Evolutionary conservation across 306 rosid species (phyloP), one percentile per base, ranked within the genome.

Genomic region (Trifolium fragiferum): DNA sequence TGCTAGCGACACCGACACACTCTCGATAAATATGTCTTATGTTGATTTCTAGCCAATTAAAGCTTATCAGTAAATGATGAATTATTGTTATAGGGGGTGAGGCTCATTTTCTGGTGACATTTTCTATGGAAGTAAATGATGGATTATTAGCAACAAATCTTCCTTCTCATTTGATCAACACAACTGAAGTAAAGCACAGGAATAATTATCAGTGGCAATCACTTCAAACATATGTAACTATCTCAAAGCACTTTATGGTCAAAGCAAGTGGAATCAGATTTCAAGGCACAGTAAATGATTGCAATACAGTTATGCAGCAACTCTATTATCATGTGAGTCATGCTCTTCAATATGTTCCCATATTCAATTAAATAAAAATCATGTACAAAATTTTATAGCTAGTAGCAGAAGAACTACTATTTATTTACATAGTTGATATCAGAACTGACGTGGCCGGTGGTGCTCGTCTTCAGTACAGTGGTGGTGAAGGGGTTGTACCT

Each of bases 231-330:
- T 92, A 90, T 69, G 96, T 92, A 25, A 82, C 93, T 16, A 92
- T 92, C 85, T 84, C 98, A 75, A 19, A 90, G 79, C 98, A 92
- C 78, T 88, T 88, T 68, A 86, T 63, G 10, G 92, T 88, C 68
- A 87, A 84, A 88, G 94, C 98, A 54, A 87, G 66, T 59, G 98
- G 98, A 67, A 77, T 92, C 47, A 82, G 92, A 74, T 92, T 90
- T 62, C 90, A 70, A 27, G 98, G 92, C 74, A 79, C 96, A 46
- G 72, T 92, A 55, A 81, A 77, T 63, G 84, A 90, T 73, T 88
- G 98, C 83, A 92, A 87, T 57, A 68, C 66, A 57, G 86, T 88
- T 33, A 79, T 92, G 96, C 89, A 83, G 64, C 89, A 87, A 33
- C 87, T 92, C 5, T 78, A 75, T 74, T 88, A 77, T 81, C 77